These are phyloP conservation scores for Penium margaritaceum DNA, from an alignment of 139 green algal genomes.

Conservation along the genomic window DNA sequence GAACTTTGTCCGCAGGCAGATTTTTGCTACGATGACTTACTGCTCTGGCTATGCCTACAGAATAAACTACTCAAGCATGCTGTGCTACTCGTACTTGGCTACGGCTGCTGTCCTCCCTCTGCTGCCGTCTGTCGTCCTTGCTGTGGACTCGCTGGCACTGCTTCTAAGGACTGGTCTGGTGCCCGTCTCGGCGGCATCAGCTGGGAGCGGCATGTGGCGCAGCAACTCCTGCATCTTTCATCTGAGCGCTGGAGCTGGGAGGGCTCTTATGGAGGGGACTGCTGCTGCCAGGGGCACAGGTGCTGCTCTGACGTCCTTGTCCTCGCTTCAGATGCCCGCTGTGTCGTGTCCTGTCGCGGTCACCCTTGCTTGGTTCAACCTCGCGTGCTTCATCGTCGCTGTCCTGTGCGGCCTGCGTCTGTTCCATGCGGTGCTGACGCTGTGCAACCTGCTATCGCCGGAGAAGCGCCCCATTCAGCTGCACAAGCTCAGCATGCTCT, in stretches of 20 bases:
- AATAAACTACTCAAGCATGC: slow-evolving; percentile 61
- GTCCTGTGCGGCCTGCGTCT: background rate
- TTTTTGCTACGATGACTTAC: slow-evolving; percentile 88
- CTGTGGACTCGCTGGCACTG: background rate
- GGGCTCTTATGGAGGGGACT: background rate
- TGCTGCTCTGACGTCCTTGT: no score
- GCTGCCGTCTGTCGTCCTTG: slow-evolving; percentile 4
- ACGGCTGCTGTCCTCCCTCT: slow-evolving; percentile 53
- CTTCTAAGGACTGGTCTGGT: background rate
- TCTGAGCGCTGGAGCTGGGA: no score
- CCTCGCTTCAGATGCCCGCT: no score
- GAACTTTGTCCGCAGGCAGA: slow-evolving; percentile 86
- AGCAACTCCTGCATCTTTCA: no score
- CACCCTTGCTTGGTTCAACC: background rate
- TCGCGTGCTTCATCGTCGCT: background rate
- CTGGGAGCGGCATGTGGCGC: no score
- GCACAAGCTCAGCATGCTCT: background rate
- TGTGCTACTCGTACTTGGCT: slow-evolving; percentile 55
- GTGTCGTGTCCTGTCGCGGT: background rate
- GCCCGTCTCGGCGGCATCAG: no score
- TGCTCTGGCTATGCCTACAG: slow-evolving; percentile 47
- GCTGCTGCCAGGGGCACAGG: no score
- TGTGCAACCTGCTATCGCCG: slow-evolving; percentile 33
- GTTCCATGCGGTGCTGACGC: slow-evolving; percentile 12
- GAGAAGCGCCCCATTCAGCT: slow-evolving; percentile 6